Percentiles rank a stretch among this genome's conserved stretches.
Conservation (phyloP, 306 rosid species). For the Aeschynomene evenia region DNA sequence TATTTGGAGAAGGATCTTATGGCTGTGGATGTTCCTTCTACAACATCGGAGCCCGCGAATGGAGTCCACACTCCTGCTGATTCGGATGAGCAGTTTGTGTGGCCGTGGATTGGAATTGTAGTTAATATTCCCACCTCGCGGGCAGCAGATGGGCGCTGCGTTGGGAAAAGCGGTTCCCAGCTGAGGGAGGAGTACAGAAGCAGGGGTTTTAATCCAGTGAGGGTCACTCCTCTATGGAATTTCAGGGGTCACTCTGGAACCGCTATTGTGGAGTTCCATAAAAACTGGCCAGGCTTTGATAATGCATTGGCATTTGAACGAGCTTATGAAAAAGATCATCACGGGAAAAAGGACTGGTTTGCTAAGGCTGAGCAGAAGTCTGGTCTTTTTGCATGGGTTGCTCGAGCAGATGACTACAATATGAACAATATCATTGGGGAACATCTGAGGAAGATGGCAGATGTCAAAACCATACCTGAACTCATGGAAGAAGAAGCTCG, state of each 20-base stretch:
- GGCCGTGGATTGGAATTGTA: conserved; percentile 94
- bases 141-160: conserved; percentile 60
- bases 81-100: conserved; percentile 74
- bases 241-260: conserved; percentile 83
- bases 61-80: conserved; percentile 42
- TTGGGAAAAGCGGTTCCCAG: conserved; percentile 91
- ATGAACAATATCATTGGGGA: conserved; percentile 64
- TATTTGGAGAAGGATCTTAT: conserved; percentile 69
- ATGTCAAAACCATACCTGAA: conserved; percentile 78
- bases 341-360: conserved; percentile 78
- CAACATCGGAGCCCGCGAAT: conserved; percentile 41
- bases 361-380: conserved; percentile 43
- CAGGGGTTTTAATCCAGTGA: conserved; percentile 80
- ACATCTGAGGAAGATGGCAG: conserved; percentile 71
- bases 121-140: conserved; percentile 77
- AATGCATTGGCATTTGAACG: conserved; percentile 92
- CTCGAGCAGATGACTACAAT: conserved; percentile 81
- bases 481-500: conserved; percentile 85
- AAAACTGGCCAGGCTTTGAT: conserved; percentile 86
- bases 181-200: conserved; percentile 80
- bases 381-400: conserved; percentile 97
- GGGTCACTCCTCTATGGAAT: conserved; percentile 88
- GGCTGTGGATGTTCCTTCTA: conserved; percentile 45
- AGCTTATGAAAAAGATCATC: conserved; percentile 69
- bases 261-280: conserved; percentile 82